A percentile compares a stretch with the other conserved stretches of the same genome.
Evolutionary conservation across 768 basidiomycete genomes (phyloP).

Genomic region (Leucocoprinus birnbaumii): DNA sequence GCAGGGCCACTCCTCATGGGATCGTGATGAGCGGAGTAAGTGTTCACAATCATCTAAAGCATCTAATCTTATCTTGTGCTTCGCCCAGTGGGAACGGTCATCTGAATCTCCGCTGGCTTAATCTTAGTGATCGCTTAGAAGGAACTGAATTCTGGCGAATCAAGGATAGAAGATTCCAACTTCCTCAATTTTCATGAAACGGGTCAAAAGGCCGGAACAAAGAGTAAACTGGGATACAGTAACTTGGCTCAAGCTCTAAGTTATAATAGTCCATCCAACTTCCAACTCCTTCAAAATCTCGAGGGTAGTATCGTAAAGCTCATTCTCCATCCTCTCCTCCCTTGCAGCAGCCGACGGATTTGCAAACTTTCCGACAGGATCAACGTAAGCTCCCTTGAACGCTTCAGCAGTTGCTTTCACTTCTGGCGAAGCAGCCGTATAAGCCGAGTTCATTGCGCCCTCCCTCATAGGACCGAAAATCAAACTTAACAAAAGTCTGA

Average conservation of each 20-base stretch:
- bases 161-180: no score
- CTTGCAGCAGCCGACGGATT: constrained; percentile 25
- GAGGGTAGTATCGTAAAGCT: constrained; percentile 38
- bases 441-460: constrained; percentile 34
- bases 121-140: no score
- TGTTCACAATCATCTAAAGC: no score
- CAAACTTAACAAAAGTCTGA: constrained; percentile 10
- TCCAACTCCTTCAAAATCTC: constrained; percentile 25
- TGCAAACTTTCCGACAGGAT: constrained; percentile 28
- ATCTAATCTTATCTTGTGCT: no score
- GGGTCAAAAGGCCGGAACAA: no score
- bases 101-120: no score
- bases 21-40: no score
- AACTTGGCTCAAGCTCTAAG: background rate
- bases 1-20: no score
- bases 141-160: no score
- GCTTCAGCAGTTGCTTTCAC: constrained; percentile 27
- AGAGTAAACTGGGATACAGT: no score
- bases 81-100: no score
- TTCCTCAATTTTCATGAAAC: no score
- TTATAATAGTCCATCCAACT: background rate
- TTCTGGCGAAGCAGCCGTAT: constrained; percentile 35
- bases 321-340: constrained; percentile 29
- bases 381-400: constrained; percentile 36
- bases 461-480: constrained; percentile 19